Base-by-base conservation (phyloP, 352 stramenopile species). In the Pythium insidiosum region DNA sequence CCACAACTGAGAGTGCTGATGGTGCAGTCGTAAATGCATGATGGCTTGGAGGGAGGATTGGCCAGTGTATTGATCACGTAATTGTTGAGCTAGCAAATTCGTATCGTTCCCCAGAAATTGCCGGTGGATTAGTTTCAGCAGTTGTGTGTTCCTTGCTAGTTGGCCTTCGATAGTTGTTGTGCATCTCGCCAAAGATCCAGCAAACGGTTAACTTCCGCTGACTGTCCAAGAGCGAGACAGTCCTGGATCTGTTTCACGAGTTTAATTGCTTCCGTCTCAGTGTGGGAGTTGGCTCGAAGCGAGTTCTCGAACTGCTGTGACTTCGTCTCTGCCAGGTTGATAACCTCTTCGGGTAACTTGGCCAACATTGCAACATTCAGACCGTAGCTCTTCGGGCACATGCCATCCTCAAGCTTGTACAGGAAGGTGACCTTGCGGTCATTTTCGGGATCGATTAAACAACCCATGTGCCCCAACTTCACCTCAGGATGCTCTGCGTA, bases 291-390 rank as follows among this genome's bases (percentile, higher is more conserved):
- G 25, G 53, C 53, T 42, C 86, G 71, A 22, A 93, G 63, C 7
- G 76, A 85, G 2, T 63, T 50, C 54, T 93, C 80, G 50, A 98
- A 98, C 46, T 95, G 79, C 35, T 79, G 64, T 49, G 84, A 97
- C 39, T 97, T 94, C 42, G 73, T 74, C 18, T 85, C 89, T 0
- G 95, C 95, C 29, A 85, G 88, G 18, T 89, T 59, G 26, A 99
- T 78, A 29, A 99, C 95, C 58, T 96, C 75, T 31, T 97, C 70
- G 0, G 97, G 96, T 4, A 99, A 79, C 42, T 94, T 91, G 9
- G 97, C 97, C 15, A 99, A 75, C 62, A 97, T 90, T 7, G 97
- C 97, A 7, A 99, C 97, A 63, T 99, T 99, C 53, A 99, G 91
- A 45, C 97, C 97, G 66, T 99, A 99, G 47, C 84, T 98, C 66